Evolutionary conservation across 352 stramenopile species (phyloP), one percentile per base, ranked within the genome.

Genomic region (Pythium scleroteichum): DNA sequence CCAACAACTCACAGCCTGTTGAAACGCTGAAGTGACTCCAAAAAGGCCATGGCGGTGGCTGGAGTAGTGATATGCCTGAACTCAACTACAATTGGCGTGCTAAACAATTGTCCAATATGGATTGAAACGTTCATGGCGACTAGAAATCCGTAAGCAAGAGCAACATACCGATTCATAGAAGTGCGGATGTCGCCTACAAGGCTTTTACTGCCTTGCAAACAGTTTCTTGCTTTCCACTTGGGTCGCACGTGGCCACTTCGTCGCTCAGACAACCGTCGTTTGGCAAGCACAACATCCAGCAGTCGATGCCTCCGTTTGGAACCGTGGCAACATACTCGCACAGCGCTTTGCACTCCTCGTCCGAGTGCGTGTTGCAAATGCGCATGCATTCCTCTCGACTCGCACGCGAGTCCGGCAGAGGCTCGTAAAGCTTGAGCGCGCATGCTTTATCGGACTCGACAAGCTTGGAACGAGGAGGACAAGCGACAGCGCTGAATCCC

Each of bases 261-360:
- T 50, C 38, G 19, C 38, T 45, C 1, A 33, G 20, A 35, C 63
- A 70, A 4, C 41, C 49, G 13, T 66, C 57, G 38, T 53, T 59
- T 1, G 62, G 51, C 44, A 59, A 45, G 24, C 63, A 70, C 3
- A 66, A 50, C 63, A 70, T 70, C 63, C 63, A 70, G 51, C 63
- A 70, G 45, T 70, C 44, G n/a, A 69, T 33, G n/a, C 62, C 62
- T 7, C 55, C 49, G 35, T 46, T 56, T 12, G 53, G 53, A 13
- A 64, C 49, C 3, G 62, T 57, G 13, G 54, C 62, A 13, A 60
- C 62, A 27, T 61, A 64, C 49, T 54, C n/a, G 16, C 62, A 69
- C 22, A 60, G 29, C 29, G 45, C 55, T 14, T 26, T 16, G 46
- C 65, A 72, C 35, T 59, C 42, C 3, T 63, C 64, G 35, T 59